phyloP scores from a whole-genome alignment of 192 early-diverging fungal species.

The Gamsiella multidivaricata region DNA sequence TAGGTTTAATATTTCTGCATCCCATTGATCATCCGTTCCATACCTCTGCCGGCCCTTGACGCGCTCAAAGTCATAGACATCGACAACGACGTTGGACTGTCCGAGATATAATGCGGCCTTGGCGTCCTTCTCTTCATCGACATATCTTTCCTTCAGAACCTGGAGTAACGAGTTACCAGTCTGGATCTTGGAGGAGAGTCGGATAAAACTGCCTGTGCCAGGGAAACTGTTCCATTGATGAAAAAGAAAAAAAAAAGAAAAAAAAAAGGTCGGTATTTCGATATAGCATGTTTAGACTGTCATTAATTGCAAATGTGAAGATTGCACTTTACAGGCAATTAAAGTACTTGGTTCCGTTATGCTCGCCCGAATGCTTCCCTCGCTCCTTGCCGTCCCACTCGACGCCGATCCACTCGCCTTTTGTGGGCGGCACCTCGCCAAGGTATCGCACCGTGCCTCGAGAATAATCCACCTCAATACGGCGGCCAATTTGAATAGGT shows the following conservation, averaged over 20 bases:
- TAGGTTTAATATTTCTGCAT: too few relatives aligned
- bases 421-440: constrained; percentile 57
- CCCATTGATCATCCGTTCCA: too few relatives aligned
- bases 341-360: constrained; percentile 65
- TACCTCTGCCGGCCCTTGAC: constrained; percentile 59
- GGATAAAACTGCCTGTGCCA: constrained; percentile 67
- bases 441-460: constrained; percentile 62
- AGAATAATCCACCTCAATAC: constrained; percentile 57
- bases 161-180: constrained; percentile 56
- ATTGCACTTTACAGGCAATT: constrained; percentile 54
- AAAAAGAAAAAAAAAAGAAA: not conserved
- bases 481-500: constrained; percentile 44
- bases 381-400: constrained; percentile 70
- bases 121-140: constrained; percentile 17
- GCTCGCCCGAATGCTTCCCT: constrained; percentile 70
- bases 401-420: constrained; percentile 69
- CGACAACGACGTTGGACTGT: constrained; percentile 59
- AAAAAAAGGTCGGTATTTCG: not conserved
- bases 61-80: constrained; percentile 65
- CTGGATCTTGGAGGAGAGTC: constrained; percentile 56
- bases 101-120: constrained; percentile 46
- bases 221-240: constrained; percentile 28
- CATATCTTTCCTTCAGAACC: constrained; percentile 59
- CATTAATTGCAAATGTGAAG: too few relatives aligned
- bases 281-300: too few relatives aligned